phyloP scores from a whole-genome alignment of 2,329 filamentous ascomycete genomes.

The Alternaria viburni region DNA sequence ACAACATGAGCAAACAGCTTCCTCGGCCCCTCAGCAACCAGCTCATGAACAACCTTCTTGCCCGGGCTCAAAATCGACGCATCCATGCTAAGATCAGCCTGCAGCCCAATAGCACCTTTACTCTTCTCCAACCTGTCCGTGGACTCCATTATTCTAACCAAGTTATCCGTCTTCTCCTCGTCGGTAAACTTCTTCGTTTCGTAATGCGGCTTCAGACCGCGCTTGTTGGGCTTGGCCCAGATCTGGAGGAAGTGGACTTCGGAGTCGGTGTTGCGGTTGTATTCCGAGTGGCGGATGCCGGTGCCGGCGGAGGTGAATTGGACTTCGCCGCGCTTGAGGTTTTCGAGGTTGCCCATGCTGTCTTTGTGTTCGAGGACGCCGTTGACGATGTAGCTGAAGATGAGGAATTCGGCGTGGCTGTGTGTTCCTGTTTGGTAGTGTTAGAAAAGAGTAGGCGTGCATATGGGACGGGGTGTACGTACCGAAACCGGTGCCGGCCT shows the following conservation, averaged over 20 bases:
- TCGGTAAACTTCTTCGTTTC: conserved; percentile 77
- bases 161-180: conserved; percentile 71
- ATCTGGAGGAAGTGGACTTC: conserved; percentile 88
- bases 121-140: conserved; percentile 69
- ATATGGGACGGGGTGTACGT: not conserved
- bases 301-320: conserved; percentile 91
- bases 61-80: conserved; percentile 74
- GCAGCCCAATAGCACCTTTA: conserved; percentile 77
- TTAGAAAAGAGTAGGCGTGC: not conserved
- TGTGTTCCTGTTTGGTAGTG: conserved; percentile 64
- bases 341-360: conserved; percentile 73
- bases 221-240: conserved; percentile 81
- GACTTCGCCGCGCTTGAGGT: conserved; percentile 80
- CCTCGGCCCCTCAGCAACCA: conserved; percentile 68
- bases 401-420: conserved; percentile 84
- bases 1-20: conserved; percentile 83
- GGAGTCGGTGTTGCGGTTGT: conserved; percentile 74
- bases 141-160: conserved; percentile 78
- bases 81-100: conserved; percentile 84
- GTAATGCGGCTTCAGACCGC: conserved; percentile 75
- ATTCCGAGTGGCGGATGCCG: conserved; percentile 79
- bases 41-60: conserved; percentile 71
- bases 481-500: conserved; percentile 74
- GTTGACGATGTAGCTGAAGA: conserved; percentile 85
- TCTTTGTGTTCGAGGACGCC: conserved; percentile 89